Evolutionary conservation across 805 yeast genomes (phyloP).

Genomic region (Suhomyces pyralidae): DNA sequence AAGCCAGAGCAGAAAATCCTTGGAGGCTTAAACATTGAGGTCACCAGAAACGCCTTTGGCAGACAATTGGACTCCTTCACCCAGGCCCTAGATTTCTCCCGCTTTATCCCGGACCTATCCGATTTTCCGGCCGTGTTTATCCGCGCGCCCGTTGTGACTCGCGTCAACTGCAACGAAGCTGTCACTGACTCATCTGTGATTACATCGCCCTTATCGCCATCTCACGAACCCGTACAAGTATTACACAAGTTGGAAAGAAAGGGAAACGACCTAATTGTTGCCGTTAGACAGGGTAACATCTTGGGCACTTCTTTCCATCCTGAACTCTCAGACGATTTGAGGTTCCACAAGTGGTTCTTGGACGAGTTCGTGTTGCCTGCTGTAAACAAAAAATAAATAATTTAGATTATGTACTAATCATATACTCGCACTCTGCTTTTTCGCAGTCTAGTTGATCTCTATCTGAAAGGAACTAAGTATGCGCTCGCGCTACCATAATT

Average conservation of each 20-base stretch:
- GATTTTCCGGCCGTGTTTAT: slow-evolving; percentile 57
- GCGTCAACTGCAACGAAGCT: slow-evolving; percentile 6
- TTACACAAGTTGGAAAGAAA: slow-evolving; percentile 31
- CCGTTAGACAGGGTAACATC: slow-evolving; percentile 64
- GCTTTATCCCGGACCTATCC: slow-evolving; percentile 40
- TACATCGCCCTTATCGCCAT: slow-evolving; percentile 20
- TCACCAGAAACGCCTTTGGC: slow-evolving; percentile 75
- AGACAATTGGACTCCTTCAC: slow-evolving; percentile 69
- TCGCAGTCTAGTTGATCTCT: background rate
- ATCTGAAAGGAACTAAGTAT: background rate
- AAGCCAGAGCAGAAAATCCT: slow-evolving; percentile 53
- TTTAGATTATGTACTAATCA: background rate
- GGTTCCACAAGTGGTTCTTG: slow-evolving; percentile 72
- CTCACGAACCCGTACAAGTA: slow-evolving; percentile 36
- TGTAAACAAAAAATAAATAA: background rate
- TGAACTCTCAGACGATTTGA: slow-evolving; percentile 52
- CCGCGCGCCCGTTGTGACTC: slow-evolving; percentile 69
- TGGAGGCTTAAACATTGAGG: slow-evolving; percentile 63
- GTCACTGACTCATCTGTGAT: slow-evolving; percentile 6
- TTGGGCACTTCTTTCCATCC: slow-evolving; percentile 83
- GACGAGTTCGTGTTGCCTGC: slow-evolving; percentile 48
- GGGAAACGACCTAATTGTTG: slow-evolving; percentile 50
- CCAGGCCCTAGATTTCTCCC: slow-evolving; percentile 39
- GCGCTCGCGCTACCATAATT: background rate
- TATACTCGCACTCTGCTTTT: background rate